Percentiles rank a stretch among this genome's conserved stretches.
Evolutionary conservation across 371 early-diverging fungal genomes (phyloP).

Genomic region (Ordospora pajunii): DNA sequence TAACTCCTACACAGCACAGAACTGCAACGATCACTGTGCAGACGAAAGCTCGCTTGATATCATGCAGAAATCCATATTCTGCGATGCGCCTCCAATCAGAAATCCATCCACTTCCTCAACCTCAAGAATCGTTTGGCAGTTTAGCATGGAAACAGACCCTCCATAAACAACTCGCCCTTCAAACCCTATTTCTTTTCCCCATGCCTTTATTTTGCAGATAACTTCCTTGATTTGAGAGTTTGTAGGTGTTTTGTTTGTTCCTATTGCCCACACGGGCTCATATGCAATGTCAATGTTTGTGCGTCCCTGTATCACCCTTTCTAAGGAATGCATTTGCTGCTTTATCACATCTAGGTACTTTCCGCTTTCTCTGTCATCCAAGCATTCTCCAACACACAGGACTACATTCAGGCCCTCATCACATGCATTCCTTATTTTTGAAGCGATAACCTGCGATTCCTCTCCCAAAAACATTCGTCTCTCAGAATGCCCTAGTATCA

Average conservation of each 20-base stretch:
- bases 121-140: constrained; percentile 65
- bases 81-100: constrained; percentile 92
- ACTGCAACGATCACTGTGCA: neutral
- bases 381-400: constrained; percentile 89
- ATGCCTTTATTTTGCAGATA: constrained; percentile 33
- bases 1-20: neutral
- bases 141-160: constrained; percentile 76
- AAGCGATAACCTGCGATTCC: constrained; percentile 66
- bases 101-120: constrained; percentile 88
- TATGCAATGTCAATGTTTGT: constrained; percentile 82
- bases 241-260: constrained; percentile 92
- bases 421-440: constrained; percentile 77
- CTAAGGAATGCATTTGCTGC: constrained; percentile 75
- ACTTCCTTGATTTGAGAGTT: constrained; percentile 67
- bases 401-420: constrained; percentile 77
- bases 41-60: constrained; percentile 9
- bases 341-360: constrained; percentile 74
- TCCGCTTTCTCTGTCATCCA: constrained; percentile 77
- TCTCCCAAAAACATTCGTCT: constrained; percentile 83
- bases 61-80: constrained; percentile 65
- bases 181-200: constrained; percentile 9
- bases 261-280: constrained; percentile 99
- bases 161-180: constrained; percentile 84
- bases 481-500: constrained; percentile 96
- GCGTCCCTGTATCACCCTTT: constrained; percentile 61